Base-by-base conservation (phyloP, 495 filamentous ascomycete species). In the Xylaria grammica region DNA sequence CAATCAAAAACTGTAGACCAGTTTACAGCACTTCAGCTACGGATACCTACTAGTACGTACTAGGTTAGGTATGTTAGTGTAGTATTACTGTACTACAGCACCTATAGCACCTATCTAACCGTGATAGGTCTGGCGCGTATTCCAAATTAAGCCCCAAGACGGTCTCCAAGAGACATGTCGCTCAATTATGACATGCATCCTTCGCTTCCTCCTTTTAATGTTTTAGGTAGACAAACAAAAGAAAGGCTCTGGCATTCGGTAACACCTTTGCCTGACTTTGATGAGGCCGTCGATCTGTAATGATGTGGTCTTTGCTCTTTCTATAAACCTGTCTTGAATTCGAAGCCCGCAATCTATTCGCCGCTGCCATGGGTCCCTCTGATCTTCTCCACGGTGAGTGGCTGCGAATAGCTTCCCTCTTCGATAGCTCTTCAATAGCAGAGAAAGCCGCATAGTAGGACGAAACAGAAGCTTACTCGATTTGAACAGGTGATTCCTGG, bases 401-500 rank as follows among this genome's bases (percentile, higher is more conserved):
- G 15, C 38, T 4, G 11, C 15, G 20, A 11, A 19, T 51, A 3
- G 46, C n/a, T n/a, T n/a, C n/a, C n/a, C n/a, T n/a, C n/a, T n/a
- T n/a, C n/a, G n/a, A n/a, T n/a, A n/a, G n/a, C n/a, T n/a, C n/a
- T n/a, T n/a, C n/a, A n/a, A 29, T 24, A 32, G 17, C 46, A 29
- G 1, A 22, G 19, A 19, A 17, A 22, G 19, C 34, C 15, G 22
- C 42, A 15, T 46, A 13, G 27, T 17, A 42, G 3, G 15, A 42
- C 8, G 15, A 7, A 2, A 36, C 11, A 54, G 8, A 11, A 55
- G 40, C 51, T 55, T 10, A 63, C 26, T 4, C 38, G 6, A 4
- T 27, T 4, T 13, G 9, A 13, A 40, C 24, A 70, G 72, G 59
- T 68, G 62, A 60, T 2, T 59, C 70, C 20, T 85, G 82, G 83